Evolutionary conservation across 108 stramenopile genomes (phyloP).

Genomic region (Epipyxis sp.): DNA sequence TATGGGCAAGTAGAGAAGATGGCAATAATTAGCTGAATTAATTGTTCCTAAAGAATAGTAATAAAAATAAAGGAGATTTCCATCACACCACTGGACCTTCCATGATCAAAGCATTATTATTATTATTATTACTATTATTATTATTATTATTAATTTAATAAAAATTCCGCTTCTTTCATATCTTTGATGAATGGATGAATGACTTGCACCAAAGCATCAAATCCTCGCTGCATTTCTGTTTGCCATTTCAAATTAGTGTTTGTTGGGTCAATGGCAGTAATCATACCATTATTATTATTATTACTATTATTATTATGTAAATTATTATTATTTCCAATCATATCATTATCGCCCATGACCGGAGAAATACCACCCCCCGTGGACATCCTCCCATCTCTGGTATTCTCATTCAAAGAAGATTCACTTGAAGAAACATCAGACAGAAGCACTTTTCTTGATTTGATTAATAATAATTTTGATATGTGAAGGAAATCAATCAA

Average conservation of each 20-base stretch:
- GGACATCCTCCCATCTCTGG: too few species aligned
- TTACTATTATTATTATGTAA: background rate
- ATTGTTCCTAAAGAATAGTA: too few species aligned
- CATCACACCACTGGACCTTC: background rate
- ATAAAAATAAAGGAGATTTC: background rate
- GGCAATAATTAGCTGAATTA: too few species aligned
- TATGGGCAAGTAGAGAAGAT: too few species aligned
- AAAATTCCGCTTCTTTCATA: background rate
- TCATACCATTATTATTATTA: background rate
- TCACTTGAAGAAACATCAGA: background rate
- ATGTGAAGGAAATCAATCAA: background rate
- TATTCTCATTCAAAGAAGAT: background rate
- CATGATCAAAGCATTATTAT: too few species aligned
- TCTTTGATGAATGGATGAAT: constrained; percentile 16
- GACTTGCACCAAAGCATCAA: constrained; percentile 10
- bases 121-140: too few species aligned
- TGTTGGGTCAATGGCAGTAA: background rate
- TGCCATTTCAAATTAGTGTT: constrained; percentile 12
- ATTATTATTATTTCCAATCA: background rate
- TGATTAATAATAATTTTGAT: background rate
- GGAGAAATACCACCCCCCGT: background rate
- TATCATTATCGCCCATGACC: too few species aligned
- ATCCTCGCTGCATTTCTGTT: constrained; percentile 21
- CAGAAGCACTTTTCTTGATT: background rate
- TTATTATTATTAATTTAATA: background rate